phyloP scores from a whole-genome alignment of 768 basidiomycete genomes.

The Dacryopinax spathularia region DNA sequence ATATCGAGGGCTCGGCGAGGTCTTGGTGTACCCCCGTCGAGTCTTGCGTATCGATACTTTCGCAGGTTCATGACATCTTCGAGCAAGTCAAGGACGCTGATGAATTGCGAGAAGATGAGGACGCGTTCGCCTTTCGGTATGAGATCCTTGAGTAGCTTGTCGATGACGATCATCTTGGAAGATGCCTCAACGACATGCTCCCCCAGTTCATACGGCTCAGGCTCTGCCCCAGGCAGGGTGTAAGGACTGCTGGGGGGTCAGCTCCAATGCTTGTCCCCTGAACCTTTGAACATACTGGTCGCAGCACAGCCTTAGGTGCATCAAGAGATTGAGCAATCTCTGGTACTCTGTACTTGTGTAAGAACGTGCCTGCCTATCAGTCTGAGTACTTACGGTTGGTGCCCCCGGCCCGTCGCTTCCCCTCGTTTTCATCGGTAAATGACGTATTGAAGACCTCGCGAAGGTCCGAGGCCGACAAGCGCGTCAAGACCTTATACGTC shows the following conservation, averaged over 20 bases:
- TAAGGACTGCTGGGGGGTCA: constrained; percentile 33
- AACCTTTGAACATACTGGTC: constrained; percentile 34
- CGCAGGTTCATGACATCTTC: constrained; percentile 54
- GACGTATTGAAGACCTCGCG: constrained; percentile 33
- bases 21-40: constrained; percentile 43
- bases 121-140: constrained; percentile 48
- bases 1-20: constrained; percentile 46
- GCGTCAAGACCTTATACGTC: constrained; percentile 42
- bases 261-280: constrained; percentile 6
- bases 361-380: not conserved
- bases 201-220: constrained; percentile 36
- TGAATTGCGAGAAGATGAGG: constrained; percentile 47
- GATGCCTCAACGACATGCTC: constrained; percentile 45
- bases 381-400: constrained; percentile 22
- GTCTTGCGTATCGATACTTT: constrained; percentile 42
- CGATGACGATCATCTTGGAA: constrained; percentile 41
- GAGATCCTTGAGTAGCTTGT: constrained; percentile 43
- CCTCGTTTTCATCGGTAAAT: constrained; percentile 16
- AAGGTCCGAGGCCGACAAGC: constrained; percentile 37
- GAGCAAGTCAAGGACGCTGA: constrained; percentile 51
- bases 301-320: constrained; percentile 57
- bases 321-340: constrained; percentile 50
- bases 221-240: constrained; percentile 35
- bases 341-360: constrained; percentile 34
- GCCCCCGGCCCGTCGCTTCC: constrained; percentile 27